A percentile compares a stretch with the other conserved stretches of the same genome.
These are phyloP conservation scores for Phylloporus scabripes DNA, from an alignment of 768 basidiomycete species.

Conservation along the genomic window DNA sequence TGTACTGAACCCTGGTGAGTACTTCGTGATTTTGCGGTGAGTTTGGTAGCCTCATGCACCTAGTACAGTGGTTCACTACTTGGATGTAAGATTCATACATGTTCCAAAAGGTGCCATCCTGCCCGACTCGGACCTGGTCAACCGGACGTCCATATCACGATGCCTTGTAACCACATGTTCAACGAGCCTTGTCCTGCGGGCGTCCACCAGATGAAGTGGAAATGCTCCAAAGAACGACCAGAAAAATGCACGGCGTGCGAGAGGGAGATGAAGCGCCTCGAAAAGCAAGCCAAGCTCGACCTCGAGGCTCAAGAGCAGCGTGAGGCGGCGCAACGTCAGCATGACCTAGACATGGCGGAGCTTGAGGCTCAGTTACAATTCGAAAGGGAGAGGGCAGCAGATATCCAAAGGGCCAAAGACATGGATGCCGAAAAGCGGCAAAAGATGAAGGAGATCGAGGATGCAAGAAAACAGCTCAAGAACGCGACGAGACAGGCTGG, in stretches of 20 bases:
- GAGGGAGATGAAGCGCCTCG: slow-evolving; percentile 35
- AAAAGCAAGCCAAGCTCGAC: slow-evolving; percentile 37
- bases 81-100: slow-evolving; percentile 47
- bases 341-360: slow-evolving; percentile 19
- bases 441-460: neutral
- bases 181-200: slow-evolving; percentile 35
- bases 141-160: slow-evolving; percentile 20
- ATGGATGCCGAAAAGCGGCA: neutral
- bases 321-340: slow-evolving; percentile 42
- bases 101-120: slow-evolving; percentile 59
- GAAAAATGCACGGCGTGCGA: slow-evolving; percentile 44
- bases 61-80: slow-evolving; percentile 42
- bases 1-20: slow-evolving; percentile 55
- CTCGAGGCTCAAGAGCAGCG: slow-evolving; percentile 39
- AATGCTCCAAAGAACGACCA: slow-evolving; percentile 39
- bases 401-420: neutral
- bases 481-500: slow-evolving; percentile 2
- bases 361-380: neutral
- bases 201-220: slow-evolving; percentile 40
- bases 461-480: neutral
- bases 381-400: neutral
- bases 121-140: slow-evolving; percentile 43
- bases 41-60: neutral
- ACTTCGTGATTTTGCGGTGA: neutral
- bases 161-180: slow-evolving; percentile 40